phyloP scores from a whole-genome alignment of 805 yeast genomes.

The Candida yuanshanica region DNA sequence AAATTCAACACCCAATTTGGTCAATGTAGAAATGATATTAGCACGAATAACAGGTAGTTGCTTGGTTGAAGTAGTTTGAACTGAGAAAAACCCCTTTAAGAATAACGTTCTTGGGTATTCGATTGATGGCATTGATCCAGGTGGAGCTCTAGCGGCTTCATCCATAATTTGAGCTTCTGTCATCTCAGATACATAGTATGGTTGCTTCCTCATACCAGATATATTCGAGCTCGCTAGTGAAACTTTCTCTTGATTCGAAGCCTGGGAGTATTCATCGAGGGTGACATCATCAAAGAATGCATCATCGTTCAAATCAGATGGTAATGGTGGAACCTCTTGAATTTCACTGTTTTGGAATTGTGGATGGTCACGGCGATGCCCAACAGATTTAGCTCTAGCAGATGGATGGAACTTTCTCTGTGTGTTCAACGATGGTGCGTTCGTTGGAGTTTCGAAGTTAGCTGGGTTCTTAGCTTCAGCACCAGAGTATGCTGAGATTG shows the following conservation, averaged over 20 bases:
- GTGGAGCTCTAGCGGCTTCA: constrained; percentile 51
- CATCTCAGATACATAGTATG: constrained; percentile 21
- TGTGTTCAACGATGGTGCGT: constrained; percentile 11
- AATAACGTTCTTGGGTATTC: constrained; percentile 89
- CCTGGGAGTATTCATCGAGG: constrained; percentile 46
- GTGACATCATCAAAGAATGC: constrained; percentile 47
- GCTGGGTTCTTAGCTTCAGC: constrained; percentile 2
- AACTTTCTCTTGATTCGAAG: constrained; percentile 13
- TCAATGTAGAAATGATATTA: constrained; percentile 72
- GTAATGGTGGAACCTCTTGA: constrained; percentile 24
- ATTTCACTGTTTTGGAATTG: constrained; percentile 4
- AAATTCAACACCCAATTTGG: constrained; percentile 69
- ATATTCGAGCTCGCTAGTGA: constrained; percentile 15
- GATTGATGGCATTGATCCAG: constrained; percentile 87
- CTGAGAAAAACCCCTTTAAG: constrained; percentile 89
- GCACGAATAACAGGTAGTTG: constrained; percentile 85
- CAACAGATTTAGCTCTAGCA: constrained; percentile 83
- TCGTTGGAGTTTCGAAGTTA: background rate
- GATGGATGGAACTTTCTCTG: constrained; percentile 57
- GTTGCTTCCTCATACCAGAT: constrained; percentile 12
- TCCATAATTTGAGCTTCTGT: constrained; percentile 45
- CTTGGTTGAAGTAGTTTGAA: constrained; percentile 90
- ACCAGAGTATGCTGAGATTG: constrained; percentile 25
- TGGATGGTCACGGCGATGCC: constrained; percentile 58
- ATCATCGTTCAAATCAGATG: constrained; percentile 35